Base-by-base conservation (phyloP, 2,329 filamentous ascomycete genomes). In the Cercospora sojina region DNA sequence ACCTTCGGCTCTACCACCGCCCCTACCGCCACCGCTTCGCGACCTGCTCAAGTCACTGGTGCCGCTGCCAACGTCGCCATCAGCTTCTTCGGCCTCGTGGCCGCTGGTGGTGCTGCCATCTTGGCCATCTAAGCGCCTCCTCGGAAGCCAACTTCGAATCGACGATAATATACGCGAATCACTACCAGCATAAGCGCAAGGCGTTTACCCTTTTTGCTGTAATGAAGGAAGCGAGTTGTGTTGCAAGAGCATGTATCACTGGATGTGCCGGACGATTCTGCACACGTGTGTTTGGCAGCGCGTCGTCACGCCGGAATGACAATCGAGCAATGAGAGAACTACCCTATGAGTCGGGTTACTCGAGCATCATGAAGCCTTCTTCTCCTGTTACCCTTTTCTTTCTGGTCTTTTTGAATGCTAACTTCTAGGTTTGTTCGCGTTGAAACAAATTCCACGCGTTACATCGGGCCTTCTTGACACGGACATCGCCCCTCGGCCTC, bases 51-150 rank as follows among this genome's bases (percentile, higher is more conserved):
- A 49, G 67, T 67, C 41, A 70, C 71, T 35, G 69, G 68, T 59
- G 67, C 68, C 20, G 72, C 72, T 53, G 53, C 73, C 68, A 70
- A 75, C 53, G 43, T 74, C 41, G 74, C 79, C 53, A 74, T 80
- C 69, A 75, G 78, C 73, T 73, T 82, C 64, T 78, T 75, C 47
- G 80, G 79, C 67, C 70, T 77, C 10, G 72, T 73, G 35, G 75
- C 79, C 51, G 77, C 78, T 25, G 80, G 79, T 62, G 79, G 77
- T 69, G 70, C 80, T 41, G 80, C 79, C 65, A 77, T 80, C 70
- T 75, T 82, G 64, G 74, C 74, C 66, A 64, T 76, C 65, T 77
- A 75, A 69, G 57, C 47, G 18, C 27, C 12, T 25, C 8, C 5
- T 6, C 16, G 18, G 12, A 55, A 41, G 38, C 38, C 7, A 16